Evolutionary conservation across 192 early-diverging fungal genomes (phyloP).

Genomic region (Linderina pennispora): DNA sequence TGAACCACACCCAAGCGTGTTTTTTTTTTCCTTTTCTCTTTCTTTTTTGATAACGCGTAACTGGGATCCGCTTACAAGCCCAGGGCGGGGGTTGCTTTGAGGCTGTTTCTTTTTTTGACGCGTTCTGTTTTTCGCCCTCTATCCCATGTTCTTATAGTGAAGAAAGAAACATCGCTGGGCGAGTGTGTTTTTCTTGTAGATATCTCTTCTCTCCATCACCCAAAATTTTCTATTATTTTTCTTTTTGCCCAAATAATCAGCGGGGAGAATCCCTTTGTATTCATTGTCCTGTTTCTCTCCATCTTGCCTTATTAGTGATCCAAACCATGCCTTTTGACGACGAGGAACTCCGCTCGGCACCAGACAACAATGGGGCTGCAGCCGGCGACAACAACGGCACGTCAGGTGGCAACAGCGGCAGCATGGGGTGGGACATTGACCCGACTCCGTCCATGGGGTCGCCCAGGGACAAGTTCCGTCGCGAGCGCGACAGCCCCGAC

Average conservation of each 20-base stretch:
- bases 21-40: too few species aligned
- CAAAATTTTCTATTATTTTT: background rate
- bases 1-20: too few species aligned
- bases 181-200: too few species aligned
- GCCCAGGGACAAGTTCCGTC: conserved; percentile 37
- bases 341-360: conserved; percentile 13
- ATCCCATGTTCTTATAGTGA: too few species aligned
- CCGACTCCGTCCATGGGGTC: conserved; percentile 9
- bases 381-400: conserved; percentile 3
- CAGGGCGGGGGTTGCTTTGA: too few species aligned
- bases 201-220: background rate
- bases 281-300: too few species aligned
- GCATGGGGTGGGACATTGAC: conserved; percentile 29
- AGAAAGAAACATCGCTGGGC: too few species aligned
- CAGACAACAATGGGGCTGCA: conserved; percentile 11
- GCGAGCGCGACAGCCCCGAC: conserved; percentile 42
- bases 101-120: background rate
- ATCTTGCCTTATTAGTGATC: too few species aligned
- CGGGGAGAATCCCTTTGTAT: too few species aligned
- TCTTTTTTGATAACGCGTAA: too few species aligned
- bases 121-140: background rate
- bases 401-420: too few species aligned
- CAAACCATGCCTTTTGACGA: conserved; percentile 46
- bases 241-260: background rate
- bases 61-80: background rate